Conservation (phyloP, 2,329 filamentous ascomycete species). For the Ceratocystis albifundus region DNA sequence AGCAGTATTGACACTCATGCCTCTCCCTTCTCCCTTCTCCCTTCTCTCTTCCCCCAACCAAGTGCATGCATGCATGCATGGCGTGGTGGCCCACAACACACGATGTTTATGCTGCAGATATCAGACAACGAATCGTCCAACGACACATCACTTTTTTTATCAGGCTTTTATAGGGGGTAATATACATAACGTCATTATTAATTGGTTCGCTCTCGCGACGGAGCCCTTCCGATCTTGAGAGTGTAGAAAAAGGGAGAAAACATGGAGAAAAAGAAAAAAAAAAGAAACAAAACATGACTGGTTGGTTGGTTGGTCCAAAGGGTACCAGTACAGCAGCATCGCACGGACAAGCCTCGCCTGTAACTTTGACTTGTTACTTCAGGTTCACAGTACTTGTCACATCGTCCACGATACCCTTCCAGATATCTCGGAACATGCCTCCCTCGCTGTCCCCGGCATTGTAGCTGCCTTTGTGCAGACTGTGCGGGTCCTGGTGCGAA, state of each 20-base stretch:
- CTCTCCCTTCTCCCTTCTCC: too few species aligned
- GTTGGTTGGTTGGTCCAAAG: too few species aligned
- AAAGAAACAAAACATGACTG: not conserved
- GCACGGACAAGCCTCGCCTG: too few species aligned
- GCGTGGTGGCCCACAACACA: not conserved
- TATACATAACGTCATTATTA: constrained; percentile 4
- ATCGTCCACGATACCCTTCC: constrained; percentile 47
- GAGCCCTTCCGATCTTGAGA: constrained; percentile 17
- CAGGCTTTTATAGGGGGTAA: not conserved
- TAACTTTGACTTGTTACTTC: not conserved
- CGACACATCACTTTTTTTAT: not conserved
- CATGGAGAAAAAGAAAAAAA: not conserved
- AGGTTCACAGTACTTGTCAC: constrained; percentile 26
- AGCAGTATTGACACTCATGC: too few species aligned
- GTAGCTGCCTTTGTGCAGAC: constrained; percentile 28
- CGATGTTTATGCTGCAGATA: not conserved
- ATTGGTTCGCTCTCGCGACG: not conserved
- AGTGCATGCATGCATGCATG: constrained; percentile 2
- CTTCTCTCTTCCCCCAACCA: too few species aligned
- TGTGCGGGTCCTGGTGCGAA: constrained; percentile 31
- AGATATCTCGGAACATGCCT: constrained; percentile 44
- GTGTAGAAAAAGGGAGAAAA: not conserved
- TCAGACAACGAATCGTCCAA: not conserved
- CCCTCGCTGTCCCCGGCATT: constrained; percentile 25
- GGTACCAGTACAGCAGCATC: not conserved